phyloP scores from a whole-genome alignment of 2,329 filamentous ascomycete genomes.

The Lachnellula cervina region DNA sequence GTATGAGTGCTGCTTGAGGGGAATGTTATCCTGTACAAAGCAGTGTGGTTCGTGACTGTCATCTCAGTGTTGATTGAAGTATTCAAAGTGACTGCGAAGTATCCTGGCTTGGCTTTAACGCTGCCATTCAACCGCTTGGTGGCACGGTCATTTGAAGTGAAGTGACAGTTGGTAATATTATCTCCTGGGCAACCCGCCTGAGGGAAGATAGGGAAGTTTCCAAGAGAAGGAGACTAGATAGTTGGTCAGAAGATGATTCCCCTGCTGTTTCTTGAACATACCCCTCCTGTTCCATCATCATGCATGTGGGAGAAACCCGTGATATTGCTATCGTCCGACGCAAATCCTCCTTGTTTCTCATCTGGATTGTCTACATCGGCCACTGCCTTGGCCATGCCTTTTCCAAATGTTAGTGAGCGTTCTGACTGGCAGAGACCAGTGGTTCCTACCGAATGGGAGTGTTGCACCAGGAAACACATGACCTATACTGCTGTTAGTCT shows the following conservation, averaged over 20 bases:
- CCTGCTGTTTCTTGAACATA: neutral
- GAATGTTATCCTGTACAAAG: constrained; percentile 63
- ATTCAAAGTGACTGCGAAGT: constrained; percentile 57
- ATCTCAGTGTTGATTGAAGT: constrained; percentile 59
- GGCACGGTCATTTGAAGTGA: constrained; percentile 46
- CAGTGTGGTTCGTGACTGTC: constrained; percentile 61
- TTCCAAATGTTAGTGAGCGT: constrained; percentile 21
- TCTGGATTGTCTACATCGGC: constrained; percentile 45
- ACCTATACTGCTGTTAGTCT: constrained; percentile 12
- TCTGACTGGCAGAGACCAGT: neutral
- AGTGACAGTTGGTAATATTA: constrained; percentile 57
- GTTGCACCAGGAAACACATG: constrained; percentile 55
- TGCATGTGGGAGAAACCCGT: constrained; percentile 35
- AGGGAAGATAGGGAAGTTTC: constrained; percentile 69
- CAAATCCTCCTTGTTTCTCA: constrained; percentile 54
- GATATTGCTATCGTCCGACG: constrained; percentile 39
- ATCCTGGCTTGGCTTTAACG: constrained; percentile 56
- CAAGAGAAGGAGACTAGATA: constrained; percentile 50
- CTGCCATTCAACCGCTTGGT: constrained; percentile 38
- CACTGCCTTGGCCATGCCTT: constrained; percentile 42
- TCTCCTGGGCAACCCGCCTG: constrained; percentile 57
- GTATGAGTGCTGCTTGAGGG: constrained; percentile 34
- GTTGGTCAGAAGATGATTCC: neutral
- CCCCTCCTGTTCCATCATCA: constrained; percentile 42
- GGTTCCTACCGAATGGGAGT: constrained; percentile 42